phyloP scores from a whole-genome alignment of 352 stramenopile genomes.

The Aphanomyces invadans region DNA sequence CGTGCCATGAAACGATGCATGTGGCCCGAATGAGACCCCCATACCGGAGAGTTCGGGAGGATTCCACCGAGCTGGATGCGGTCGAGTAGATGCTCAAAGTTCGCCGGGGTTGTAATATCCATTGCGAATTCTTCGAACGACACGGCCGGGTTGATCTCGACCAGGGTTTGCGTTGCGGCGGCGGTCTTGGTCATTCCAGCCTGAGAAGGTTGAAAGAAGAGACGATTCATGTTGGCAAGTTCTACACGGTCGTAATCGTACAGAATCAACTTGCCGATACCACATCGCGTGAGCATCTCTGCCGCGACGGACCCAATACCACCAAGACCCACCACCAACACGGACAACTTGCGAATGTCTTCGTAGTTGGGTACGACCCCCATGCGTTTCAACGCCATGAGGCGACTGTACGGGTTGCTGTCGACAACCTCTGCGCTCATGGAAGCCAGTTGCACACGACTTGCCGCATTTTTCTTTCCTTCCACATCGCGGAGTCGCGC shows the following conservation, averaged over 20 bases:
- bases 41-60: conserved; percentile 30
- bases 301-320: conserved; percentile 80
- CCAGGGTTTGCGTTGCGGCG: conserved; percentile 75
- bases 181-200: conserved; percentile 82
- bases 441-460: not conserved
- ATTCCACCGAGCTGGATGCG: conserved; percentile 62
- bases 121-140: conserved; percentile 81
- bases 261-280: conserved; percentile 85
- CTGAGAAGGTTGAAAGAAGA: conserved; percentile 86
- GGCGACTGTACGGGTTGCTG: conserved; percentile 82
- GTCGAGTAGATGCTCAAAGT: conserved; percentile 80
- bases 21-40: too few relatives aligned
- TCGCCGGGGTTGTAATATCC: conserved; percentile 78
- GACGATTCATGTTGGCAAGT: conserved; percentile 87
- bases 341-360: conserved; percentile 67
- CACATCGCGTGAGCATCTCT: conserved; percentile 87
- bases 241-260: conserved; percentile 88
- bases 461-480: not conserved
- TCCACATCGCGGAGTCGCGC: not conserved
- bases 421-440: conserved; percentile 79
- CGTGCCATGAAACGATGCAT: not conserved
- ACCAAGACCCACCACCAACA: conserved; percentile 77
- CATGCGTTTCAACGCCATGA: conserved; percentile 88
- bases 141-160: conserved; percentile 85
- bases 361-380: conserved; percentile 87